Base-by-base conservation (phyloP, 2,329 filamentous ascomycete genomes). In the Tolypocladium tropicale region DNA sequence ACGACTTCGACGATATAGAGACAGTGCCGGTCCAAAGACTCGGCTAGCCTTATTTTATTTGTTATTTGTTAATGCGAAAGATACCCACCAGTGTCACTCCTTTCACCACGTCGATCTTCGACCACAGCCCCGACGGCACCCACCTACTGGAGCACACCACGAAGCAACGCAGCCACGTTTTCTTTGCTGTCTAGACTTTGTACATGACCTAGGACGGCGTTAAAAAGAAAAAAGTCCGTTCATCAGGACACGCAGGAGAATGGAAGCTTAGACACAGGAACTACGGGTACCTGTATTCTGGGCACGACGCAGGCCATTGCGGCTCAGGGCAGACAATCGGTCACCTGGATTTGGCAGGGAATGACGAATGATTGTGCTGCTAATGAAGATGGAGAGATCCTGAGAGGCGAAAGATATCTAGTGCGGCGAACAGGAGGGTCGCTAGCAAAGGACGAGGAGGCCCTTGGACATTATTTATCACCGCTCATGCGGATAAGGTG, bases 81-180 rank as follows among this genome's bases (percentile, higher is more conserved):
- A 67, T 67, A 67, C 65, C 63, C 59, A 65, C 64, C 62, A 43
- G 46, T 58, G 64, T 62, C 59, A 61, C 58, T 64, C 63, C 41
- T 63, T 64, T n/a, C n/a, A 58, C 49, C 37, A 43, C 48, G 36
- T 55, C 34, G 36, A 33, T 52, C 32, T 36, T 36, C 16, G 23
- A 46, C 6, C 43, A 43, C 23, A 39, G 30, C 49, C 54, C 30
- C 54, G 37, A 43, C 50, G 54, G 54, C 48, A 52, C 23, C 12
- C 30, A 53, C 41, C 49, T 12, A 28, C 21, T 32, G 9, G 16
- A 21, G 32, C 50, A 32, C 11, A 18, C 16, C 39, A 25, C 50
- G 39, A 43, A 16, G 6, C 54, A 50, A 28, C 34, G 18, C 54
- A 16, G 54, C 54, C 43, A 25, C 50, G n/a, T 48, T 50, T 53